phyloP scores from a whole-genome alignment of 306 rosid genomes.

The Quercus alba region DNA sequence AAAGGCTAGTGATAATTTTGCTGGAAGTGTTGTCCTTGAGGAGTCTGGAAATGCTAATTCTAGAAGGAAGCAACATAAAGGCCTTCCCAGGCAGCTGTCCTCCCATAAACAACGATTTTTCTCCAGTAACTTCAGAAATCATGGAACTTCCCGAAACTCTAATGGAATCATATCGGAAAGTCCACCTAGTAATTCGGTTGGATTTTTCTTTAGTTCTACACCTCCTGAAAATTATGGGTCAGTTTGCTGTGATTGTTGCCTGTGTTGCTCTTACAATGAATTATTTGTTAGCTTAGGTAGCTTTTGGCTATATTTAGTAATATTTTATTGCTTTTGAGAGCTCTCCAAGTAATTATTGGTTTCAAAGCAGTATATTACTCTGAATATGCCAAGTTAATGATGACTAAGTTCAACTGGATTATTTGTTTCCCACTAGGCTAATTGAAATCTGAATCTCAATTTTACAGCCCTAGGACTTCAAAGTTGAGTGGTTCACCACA shows the following conservation, averaged over 20 bases:
- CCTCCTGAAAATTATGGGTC: conserved; percentile 92
- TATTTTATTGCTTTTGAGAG: neutral
- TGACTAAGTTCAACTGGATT: conserved; percentile 1
- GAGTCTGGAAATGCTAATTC: conserved; percentile 61
- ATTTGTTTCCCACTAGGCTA: conserved; percentile 14
- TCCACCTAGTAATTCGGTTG: conserved; percentile 93
- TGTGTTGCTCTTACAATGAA: conserved; percentile 16
- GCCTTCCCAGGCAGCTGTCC: conserved; percentile 54
- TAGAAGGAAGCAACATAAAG: conserved; percentile 65
- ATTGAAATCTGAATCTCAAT: conserved; percentile 30
- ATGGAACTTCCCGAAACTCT: conserved; percentile 65
- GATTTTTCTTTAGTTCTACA: conserved; percentile 91
- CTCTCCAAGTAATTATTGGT: conserved; percentile 11
- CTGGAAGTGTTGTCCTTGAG: conserved; percentile 41
- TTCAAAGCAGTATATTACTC: conserved; percentile 6
- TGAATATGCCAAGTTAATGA: conserved; percentile 10
- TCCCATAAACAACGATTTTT: conserved; percentile 79
- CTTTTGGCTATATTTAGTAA: conserved; percentile 1
- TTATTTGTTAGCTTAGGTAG: neutral
- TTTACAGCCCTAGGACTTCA: conserved; percentile 66
- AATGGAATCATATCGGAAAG: conserved; percentile 82
- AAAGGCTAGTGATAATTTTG: conserved; percentile 48
- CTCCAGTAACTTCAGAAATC: conserved; percentile 76
- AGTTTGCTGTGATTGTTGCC: conserved; percentile 41
- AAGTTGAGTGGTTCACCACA: conserved; percentile 84